Base-by-base conservation (phyloP, 2,329 filamentous ascomycete species). In the Trichoderma simmonsii region DNA sequence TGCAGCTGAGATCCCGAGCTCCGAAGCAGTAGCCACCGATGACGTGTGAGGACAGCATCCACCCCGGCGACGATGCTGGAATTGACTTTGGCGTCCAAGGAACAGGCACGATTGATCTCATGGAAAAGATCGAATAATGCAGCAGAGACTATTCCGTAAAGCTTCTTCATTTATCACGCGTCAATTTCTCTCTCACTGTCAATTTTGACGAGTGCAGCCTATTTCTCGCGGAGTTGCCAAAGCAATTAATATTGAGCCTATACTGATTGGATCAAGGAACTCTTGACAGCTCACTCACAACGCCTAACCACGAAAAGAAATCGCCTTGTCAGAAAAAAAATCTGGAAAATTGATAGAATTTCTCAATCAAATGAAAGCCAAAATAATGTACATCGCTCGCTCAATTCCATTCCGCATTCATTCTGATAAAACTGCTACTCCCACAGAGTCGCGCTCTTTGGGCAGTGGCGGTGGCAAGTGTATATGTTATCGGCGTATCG, bases 1-100 rank as follows among this genome's bases (percentile, higher is more conserved):
- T 61, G 34, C 21, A 61, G 57, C 24, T 61, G 12, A 70, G 66
- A 70, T 70, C 26, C 66, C 66, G 66, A 70, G 66, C 57, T 70
- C 66, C 66, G 66, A 70, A 30, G 28, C 7, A 8, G 57, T 43
- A 43, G 56, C 43, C 39, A 62, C 56, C 57, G 57, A 70, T 70
- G 66, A 70, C 66, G 66, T 70, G 36, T n/a, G 54, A 48, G 39
- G 51, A 34, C 66, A 36, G 28, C 39, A 21, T 61, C 66, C n/a
- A 26, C 39, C n/a, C 63, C 9, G 56, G 56, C 26, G 26, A 69
- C 34, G 36, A 26, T 24, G 15, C 36, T 61, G 66, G 56, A 69
- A 32, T 32, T 51, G 11, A 30, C 36, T 69, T 48, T 34, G 2
- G 32, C 30, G 6, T 39, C 14, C 36, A 56, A 66, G 30, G n/a